Conservation (phyloP, 768 basidiomycete genomes). For the Auricularia sp. region DNA sequence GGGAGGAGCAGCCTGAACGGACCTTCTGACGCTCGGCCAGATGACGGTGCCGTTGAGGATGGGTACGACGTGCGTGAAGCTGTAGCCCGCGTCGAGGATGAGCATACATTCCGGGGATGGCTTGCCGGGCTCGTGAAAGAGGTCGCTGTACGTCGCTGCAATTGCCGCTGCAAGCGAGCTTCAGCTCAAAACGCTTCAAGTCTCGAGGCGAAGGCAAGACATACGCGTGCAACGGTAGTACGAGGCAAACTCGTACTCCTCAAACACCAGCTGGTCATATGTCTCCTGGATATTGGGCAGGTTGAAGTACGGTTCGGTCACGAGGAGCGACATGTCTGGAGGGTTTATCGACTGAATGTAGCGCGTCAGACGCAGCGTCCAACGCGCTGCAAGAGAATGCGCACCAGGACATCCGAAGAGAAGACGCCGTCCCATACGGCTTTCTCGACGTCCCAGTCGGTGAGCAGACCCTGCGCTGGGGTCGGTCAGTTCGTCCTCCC, state of each 20-base stretch:
- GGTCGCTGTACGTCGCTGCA: neutral
- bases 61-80: constrained; percentile 87
- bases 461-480: constrained; percentile 66
- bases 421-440: constrained; percentile 89
- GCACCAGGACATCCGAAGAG: constrained; percentile 40
- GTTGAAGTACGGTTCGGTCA: constrained; percentile 94
- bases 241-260: constrained; percentile 88
- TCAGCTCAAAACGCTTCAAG: neutral
- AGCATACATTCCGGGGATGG: constrained; percentile 68
- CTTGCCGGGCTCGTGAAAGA: constrained; percentile 6
- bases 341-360: constrained; percentile 50
- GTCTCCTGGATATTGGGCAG: constrained; percentile 83
- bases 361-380: constrained; percentile 2
- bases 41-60: constrained; percentile 63
- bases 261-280: constrained; percentile 92
- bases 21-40: constrained; percentile 80
- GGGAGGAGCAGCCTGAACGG: constrained; percentile 10
- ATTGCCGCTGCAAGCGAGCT: constrained; percentile 6
- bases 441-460: constrained; percentile 94
- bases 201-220: constrained; percentile 21
- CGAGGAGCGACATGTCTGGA: constrained; percentile 58
- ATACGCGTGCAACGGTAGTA: constrained; percentile 75
- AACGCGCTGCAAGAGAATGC: constrained; percentile 40
- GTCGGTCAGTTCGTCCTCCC: constrained; percentile 11
- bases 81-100: constrained; percentile 86